Conservation (phyloP, 495 filamentous ascomycete genomes). For the Penicillium lividum region DNA sequence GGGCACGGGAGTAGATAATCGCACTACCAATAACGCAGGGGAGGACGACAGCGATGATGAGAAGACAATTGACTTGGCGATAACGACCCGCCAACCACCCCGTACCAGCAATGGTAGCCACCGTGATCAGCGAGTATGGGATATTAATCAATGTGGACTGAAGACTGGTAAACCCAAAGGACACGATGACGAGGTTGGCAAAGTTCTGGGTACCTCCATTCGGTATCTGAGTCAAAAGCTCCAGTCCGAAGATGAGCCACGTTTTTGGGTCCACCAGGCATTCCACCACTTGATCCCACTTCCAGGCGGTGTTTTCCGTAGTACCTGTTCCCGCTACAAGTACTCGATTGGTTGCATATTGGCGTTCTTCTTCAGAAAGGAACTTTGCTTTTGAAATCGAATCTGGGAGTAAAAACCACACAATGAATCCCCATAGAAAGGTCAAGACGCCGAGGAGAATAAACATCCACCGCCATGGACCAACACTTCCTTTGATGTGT, state of each 20-base stretch:
- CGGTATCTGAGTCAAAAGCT: slow-evolving; percentile 50
- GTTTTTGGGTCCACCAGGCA: slow-evolving; percentile 58
- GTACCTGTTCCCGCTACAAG: slow-evolving; percentile 43
- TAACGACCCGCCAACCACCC: slow-evolving; percentile 42
- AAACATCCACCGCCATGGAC: slow-evolving; percentile 56
- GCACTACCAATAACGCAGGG: slow-evolving; percentile 55
- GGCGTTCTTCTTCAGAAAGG: slow-evolving; percentile 55
- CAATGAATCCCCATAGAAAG: slow-evolving; percentile 55
- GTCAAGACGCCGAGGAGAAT: slow-evolving; percentile 54
- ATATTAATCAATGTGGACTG: slow-evolving; percentile 46
- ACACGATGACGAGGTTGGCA: slow-evolving; percentile 43
- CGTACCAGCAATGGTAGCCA: slow-evolving; percentile 33
- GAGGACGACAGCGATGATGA: slow-evolving; percentile 31
- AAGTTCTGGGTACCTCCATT: slow-evolving; percentile 51
- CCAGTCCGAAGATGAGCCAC: slow-evolving; percentile 61
- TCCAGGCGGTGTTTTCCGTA: slow-evolving; percentile 58
- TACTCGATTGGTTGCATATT: slow-evolving; percentile 52
- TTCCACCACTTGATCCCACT: slow-evolving; percentile 53
- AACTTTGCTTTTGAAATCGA: slow-evolving; percentile 62
- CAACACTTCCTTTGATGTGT: slow-evolving; percentile 49
- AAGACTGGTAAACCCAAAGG: slow-evolving; percentile 44
- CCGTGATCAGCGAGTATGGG: slow-evolving; percentile 45
- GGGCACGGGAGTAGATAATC: slow-evolving; percentile 57
- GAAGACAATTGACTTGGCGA: slow-evolving; percentile 32
- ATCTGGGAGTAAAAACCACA: slow-evolving; percentile 58